Base-by-base conservation (phyloP, 495 filamentous ascomycete genomes). In the Lentithecium fluviatile region DNA sequence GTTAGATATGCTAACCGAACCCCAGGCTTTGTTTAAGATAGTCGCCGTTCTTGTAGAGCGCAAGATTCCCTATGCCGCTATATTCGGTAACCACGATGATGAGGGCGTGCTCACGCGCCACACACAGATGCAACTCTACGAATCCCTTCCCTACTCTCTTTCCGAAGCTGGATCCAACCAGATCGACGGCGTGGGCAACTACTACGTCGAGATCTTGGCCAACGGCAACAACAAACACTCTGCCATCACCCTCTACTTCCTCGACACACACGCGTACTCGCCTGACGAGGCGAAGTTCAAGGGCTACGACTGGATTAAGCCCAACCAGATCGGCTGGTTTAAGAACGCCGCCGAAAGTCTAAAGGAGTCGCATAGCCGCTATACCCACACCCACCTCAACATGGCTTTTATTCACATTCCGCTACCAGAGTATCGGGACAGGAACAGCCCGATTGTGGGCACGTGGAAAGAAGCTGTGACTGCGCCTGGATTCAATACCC, bases 381-480 rank as follows among this genome's bases (percentile, higher is more conserved):
- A 97, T 73, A 85, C 87, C 0, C 88, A 91, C 69, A 88, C 91
- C 58, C 95, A 97, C 69, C 90, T 97, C 82, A 88, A 97, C 71
- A 83, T 97, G 73, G 92, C 95, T 0, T 98, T 98, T 69, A 95
- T 97, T 60, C 94, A 98, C 66, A 98, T 98, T 50, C 94, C 94
- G 1, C 78, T 98, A 13, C 92, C 93, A 0, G 94, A 98, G 72
- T 96, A 96, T 66, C 78, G 80, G 17, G 74, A 73, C 26, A 64
- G 71, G n/a, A 59, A 74, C 11, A 70, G 78, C 34, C 70, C 74
- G 36, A 77, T 79, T 12, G 76, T 79, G 36, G 78, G 64, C 8
- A 51, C 17, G 0, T 56, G 84, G 79, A 82, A 80, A 29, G 94
- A 98, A 70, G 73, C 78, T 5, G 83, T 89, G 10, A 97, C 92